Evolutionary conservation across 345 rosid genomes (phyloP).

Genomic region (Melaleuca quinquenervia): DNA sequence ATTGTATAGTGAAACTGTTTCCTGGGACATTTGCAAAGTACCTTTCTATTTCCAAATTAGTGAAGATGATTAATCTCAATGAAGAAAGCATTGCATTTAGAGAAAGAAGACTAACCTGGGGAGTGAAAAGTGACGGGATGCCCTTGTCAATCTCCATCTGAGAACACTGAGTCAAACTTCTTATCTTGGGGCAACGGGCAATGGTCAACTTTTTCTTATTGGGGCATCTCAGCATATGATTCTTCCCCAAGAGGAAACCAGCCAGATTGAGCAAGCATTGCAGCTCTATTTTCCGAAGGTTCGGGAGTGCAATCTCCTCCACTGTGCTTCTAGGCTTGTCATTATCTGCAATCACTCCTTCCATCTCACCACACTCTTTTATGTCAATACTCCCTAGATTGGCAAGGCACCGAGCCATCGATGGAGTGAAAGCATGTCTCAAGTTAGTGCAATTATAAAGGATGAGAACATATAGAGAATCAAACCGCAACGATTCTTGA

Average conservation of each 20-base stretch:
- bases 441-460: neutral
- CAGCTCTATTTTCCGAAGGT: fast-evolving
- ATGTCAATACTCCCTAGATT: neutral
- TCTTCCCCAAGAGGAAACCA: neutral
- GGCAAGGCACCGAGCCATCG: fast-evolving
- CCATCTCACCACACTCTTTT: neutral
- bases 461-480: too few species aligned
- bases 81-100: neutral
- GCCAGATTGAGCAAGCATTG: neutral
- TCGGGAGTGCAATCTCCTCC: too few species aligned
- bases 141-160: neutral
- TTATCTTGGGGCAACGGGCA: fast-evolving
- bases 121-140: neutral
- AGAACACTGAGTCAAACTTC: neutral
- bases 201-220: fast-evolving
- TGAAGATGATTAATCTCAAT: too few species aligned
- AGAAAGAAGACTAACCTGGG: neutral
- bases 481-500: too few species aligned
- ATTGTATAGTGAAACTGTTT: too few species aligned
- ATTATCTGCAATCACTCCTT: neutral
- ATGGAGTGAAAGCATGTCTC: neutral
- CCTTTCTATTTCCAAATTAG: too few species aligned
- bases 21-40: too few species aligned
- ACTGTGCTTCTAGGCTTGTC: neutral
- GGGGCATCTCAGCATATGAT: fast-evolving